Percentiles rank a stretch among this genome's conserved stretches.
These are phyloP conservation scores for Geotrichum bryndzae DNA, from an alignment of 1,139 yeast genomes.

Conservation along the genomic window DNA sequence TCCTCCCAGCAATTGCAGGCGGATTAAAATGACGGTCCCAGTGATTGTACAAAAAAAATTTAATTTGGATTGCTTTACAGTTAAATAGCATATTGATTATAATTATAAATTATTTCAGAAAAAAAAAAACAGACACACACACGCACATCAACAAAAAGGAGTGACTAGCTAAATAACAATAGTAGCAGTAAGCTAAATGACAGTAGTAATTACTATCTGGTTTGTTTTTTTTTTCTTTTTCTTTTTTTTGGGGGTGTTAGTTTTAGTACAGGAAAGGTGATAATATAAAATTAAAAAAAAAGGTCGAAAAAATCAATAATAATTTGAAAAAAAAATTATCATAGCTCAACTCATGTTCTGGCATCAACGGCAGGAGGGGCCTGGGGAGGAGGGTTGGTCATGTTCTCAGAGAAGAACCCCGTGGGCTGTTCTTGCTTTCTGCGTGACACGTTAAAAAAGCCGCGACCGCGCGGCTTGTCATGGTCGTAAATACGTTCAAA, in stretches of 20 bases:
- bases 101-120: too few species aligned
- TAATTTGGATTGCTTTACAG: background rate
- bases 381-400: background rate
- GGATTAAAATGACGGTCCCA: too few species aligned
- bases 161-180: background rate
- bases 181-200: background rate
- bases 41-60: too few species aligned
- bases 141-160: background rate
- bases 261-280: background rate
- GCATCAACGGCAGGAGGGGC: background rate
- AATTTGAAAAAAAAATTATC: too few species aligned
- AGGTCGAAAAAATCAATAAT: background rate
- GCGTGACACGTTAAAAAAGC: conserved; percentile 10
- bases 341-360: background rate
- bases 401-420: background rate
- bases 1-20: too few species aligned
- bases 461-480: conserved; percentile 7
- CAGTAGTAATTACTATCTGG: background rate
- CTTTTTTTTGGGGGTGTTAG: background rate
- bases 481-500: conserved; percentile 16
- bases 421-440: background rate
- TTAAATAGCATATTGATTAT: background rate
- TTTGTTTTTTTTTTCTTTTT: too few species aligned
- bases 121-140: too few species aligned
- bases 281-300: too few species aligned